Base-by-base conservation (phyloP, 2,329 filamentous ascomycete species). In the Diplocarpon mali region DNA sequence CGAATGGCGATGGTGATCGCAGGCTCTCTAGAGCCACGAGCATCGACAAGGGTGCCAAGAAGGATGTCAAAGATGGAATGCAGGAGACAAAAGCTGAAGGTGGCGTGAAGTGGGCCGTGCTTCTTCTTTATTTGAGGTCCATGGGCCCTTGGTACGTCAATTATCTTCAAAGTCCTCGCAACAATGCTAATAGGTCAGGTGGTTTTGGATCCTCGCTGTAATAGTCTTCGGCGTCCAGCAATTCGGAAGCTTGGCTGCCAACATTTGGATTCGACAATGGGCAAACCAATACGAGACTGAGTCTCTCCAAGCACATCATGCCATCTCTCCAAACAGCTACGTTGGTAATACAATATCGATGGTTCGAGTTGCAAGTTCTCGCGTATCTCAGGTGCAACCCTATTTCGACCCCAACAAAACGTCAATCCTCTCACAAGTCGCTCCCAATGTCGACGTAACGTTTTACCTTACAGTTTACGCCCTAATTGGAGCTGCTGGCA, bases 181-280 rank as follows among this genome's bases (percentile, higher is more conserved):
- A 24, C n/a, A 10, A 34, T 45, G 45, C 47, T 57, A 48, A 55
- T 38, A 14, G 35, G 27, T 14, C 32, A 60, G 57, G 58, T 89
- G 86, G 73, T 98, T 94, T 67, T 98, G 92, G 92, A 64, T 83
- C 38, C 67, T 85, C 30, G 84, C 89, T 15, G 66, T 80, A 12
- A 54, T 80, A 4, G 80, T 89, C 31, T 96, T 98, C 59, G 72
- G 73, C 24, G 67, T 83, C 36, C 89, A 95, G 61, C 92, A 98
- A 62, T 63, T 95, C 29, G 83, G 84, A 3, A 84, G 84, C 17
- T 83, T 96, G 2, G 86, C 83, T 0, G 93, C 88, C 30, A 95
- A 92, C 57, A 67, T 95, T 40, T 98, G 92, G 92, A 94, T 98
- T 57, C 78, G 86, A 55, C 72, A 90, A 62, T 98, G 92, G 92